These are phyloP conservation scores for Dryadomyces quercivorus DNA, from an alignment of 2,329 filamentous ascomycete species.

Conservation along the genomic window DNA sequence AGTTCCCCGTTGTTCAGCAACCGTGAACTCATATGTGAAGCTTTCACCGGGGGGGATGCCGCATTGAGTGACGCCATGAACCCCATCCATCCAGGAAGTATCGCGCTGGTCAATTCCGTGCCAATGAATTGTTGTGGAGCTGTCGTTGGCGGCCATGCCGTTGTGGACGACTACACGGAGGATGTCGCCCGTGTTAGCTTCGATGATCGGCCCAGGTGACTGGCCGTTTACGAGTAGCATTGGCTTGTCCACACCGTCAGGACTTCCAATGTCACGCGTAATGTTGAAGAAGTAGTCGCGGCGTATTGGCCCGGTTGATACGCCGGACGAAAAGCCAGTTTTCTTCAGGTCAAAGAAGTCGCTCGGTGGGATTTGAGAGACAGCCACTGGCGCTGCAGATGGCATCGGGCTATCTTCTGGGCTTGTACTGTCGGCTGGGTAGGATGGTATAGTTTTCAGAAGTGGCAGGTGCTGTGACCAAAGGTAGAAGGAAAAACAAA, in stretches of 20 bases:
- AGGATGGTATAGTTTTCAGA: no score
- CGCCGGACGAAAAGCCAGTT: slow-evolving; percentile 14
- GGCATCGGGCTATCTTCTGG: no score
- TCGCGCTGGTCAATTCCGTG: slow-evolving; percentile 7
- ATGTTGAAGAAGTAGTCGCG: slow-evolving; percentile 23
- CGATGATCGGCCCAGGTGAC: slow-evolving; percentile 30
- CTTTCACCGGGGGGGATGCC: slow-evolving; percentile 47
- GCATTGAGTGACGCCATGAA: slow-evolving; percentile 42
- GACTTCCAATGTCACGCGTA: slow-evolving; percentile 18
- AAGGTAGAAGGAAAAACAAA: no score
- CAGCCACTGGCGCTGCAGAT: not conserved
- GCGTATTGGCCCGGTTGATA: slow-evolving; percentile 4
- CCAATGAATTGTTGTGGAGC: slow-evolving; percentile 8
- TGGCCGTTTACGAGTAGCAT: slow-evolving; percentile 28
- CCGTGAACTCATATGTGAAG: slow-evolving; percentile 59
- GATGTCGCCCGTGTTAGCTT: slow-evolving; percentile 30
- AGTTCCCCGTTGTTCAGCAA: slow-evolving; percentile 27
- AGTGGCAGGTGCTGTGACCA: no score
- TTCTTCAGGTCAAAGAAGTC: not conserved
- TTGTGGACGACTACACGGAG: slow-evolving; percentile 51
- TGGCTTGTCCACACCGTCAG: slow-evolving; percentile 24
- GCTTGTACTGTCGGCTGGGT: no score
- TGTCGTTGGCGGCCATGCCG: slow-evolving; percentile 14
- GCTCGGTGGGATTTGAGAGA: not conserved
- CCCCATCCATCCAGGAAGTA: slow-evolving; percentile 4